Evolutionary conservation across 192 early-diverging fungal genomes (phyloP).

Genomic region (Paraglomus brasilianum): DNA sequence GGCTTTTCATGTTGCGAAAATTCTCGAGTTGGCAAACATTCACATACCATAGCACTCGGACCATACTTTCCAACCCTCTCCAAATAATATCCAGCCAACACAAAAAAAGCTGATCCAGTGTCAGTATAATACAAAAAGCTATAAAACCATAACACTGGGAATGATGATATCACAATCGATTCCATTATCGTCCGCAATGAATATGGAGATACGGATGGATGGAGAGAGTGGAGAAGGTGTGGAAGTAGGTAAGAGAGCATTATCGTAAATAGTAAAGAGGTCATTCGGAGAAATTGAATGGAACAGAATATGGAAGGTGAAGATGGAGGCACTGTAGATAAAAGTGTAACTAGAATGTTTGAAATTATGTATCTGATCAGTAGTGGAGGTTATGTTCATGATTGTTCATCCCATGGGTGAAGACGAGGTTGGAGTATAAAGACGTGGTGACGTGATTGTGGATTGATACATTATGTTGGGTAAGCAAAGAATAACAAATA

Average conservation of each 20-base stretch:
- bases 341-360: slow-evolving; percentile 26
- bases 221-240: slow-evolving; percentile 39
- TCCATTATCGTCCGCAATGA: slow-evolving; percentile 32
- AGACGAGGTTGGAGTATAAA: no score
- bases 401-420: not conserved
- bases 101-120: slow-evolving; percentile 76
- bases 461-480: not conserved
- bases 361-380: slow-evolving; percentile 36
- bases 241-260: slow-evolving; percentile 41
- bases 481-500: not conserved
- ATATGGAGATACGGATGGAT: slow-evolving; percentile 36
- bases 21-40: not conserved
- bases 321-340: no score
- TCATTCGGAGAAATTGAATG: slow-evolving; percentile 48
- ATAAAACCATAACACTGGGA: slow-evolving; percentile 86
- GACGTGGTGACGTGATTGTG: no score
- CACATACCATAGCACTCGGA: slow-evolving; percentile 58
- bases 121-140: slow-evolving; percentile 93
- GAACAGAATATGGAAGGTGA: slow-evolving; percentile 41
- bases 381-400: not conserved
- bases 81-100: slow-evolving; percentile 64
- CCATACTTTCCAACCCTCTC: slow-evolving; percentile 48
- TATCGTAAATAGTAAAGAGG: slow-evolving; percentile 68
- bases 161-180: slow-evolving; percentile 51
- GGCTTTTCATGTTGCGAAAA: not conserved